Evolutionary conservation across 2,329 filamentous ascomycete genomes (phyloP).

Genomic region (Ophiocordyceps camponoti-saundersi): DNA sequence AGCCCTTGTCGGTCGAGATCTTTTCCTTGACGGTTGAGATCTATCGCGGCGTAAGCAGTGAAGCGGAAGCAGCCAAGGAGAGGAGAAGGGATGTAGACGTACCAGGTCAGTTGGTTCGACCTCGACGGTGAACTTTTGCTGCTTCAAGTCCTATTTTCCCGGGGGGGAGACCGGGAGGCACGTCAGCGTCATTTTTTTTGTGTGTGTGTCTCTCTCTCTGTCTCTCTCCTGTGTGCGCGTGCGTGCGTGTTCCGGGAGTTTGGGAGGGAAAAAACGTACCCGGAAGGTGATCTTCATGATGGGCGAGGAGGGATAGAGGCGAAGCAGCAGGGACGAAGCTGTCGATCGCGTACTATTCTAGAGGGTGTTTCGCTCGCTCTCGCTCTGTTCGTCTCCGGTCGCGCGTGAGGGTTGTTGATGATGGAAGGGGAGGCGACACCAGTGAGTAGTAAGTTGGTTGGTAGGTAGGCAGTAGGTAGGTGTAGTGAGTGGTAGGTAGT

Average conservation of each 20-base stretch:
- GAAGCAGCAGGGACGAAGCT: background rate
- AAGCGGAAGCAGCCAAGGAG: slow-evolving; percentile 3
- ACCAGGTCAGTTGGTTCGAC: slow-evolving; percentile 86
- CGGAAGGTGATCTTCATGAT: slow-evolving; percentile 55
- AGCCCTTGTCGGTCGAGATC: slow-evolving; percentile 83
- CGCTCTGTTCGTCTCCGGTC: background rate
- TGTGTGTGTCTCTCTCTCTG: too few species aligned
- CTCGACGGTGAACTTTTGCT: slow-evolving; percentile 95
- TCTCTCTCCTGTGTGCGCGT: too few species aligned
- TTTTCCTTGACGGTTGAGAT: slow-evolving; percentile 84
- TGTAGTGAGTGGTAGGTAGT: background rate
- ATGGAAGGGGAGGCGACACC: background rate
- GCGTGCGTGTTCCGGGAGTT: background rate
- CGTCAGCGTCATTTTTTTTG: background rate
- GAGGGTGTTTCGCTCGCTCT: slow-evolving; percentile 2
- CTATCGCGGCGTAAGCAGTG: slow-evolving; percentile 24
- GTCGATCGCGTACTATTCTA: slow-evolving; percentile 1
- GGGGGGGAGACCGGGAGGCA: background rate
- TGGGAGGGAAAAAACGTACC: slow-evolving; percentile 22
- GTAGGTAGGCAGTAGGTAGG: background rate
- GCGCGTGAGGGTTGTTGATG: background rate
- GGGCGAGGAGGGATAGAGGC: slow-evolving; percentile 15
- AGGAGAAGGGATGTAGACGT: slow-evolving; percentile 24
- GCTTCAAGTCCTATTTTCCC: slow-evolving; percentile 69
- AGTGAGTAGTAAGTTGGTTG: too few species aligned